Conservation (phyloP, 2,329 filamentous ascomycete species). For the Aspergillus ochraceus region DNA sequence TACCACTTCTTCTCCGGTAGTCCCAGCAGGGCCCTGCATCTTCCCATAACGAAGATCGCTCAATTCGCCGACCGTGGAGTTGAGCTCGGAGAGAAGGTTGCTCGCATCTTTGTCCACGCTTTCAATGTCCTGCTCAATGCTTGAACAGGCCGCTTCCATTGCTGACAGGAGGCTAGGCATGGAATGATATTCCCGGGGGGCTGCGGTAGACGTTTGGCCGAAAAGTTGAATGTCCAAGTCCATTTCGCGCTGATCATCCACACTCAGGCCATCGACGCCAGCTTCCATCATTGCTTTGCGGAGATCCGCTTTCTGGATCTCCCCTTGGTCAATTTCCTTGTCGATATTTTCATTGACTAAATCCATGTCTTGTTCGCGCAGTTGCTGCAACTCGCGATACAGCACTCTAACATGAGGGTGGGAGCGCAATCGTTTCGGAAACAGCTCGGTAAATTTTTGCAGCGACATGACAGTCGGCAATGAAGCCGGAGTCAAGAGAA, state of each 20-base stretch:
- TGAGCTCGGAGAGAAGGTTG: slow-evolving; percentile 60
- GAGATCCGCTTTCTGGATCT: slow-evolving; percentile 40
- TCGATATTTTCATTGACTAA: slow-evolving; percentile 58
- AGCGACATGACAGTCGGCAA: slow-evolving; percentile 73
- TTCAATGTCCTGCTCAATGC: slow-evolving; percentile 68
- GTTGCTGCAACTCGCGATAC: slow-evolving; percentile 76
- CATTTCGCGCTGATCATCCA: slow-evolving; percentile 39
- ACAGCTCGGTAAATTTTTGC: slow-evolving; percentile 72
- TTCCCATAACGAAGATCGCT: slow-evolving; percentile 83
- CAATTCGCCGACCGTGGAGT: slow-evolving; percentile 67
- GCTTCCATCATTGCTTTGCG: slow-evolving; percentile 32
- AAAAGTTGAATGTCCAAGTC: slow-evolving; percentile 60
- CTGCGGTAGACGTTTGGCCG: slow-evolving; percentile 44
- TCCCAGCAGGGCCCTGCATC: slow-evolving; percentile 52
- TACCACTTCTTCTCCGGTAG: slow-evolving; percentile 59
- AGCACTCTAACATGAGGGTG: slow-evolving; percentile 68
- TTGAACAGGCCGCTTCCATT: slow-evolving; percentile 65
- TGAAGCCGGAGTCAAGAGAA: slow-evolving; percentile 73
- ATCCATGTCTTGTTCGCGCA: slow-evolving; percentile 70
- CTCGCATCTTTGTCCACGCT: slow-evolving; percentile 66
- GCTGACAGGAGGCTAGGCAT: slow-evolving; percentile 66
- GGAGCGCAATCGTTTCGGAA: slow-evolving; percentile 66
- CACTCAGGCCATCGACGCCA: slow-evolving; percentile 34
- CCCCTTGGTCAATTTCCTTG: slow-evolving; percentile 36
- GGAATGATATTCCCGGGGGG: slow-evolving; percentile 56